phyloP scores from a whole-genome alignment of 2,329 filamentous ascomycete genomes.

The Fusarium incarnatum region DNA sequence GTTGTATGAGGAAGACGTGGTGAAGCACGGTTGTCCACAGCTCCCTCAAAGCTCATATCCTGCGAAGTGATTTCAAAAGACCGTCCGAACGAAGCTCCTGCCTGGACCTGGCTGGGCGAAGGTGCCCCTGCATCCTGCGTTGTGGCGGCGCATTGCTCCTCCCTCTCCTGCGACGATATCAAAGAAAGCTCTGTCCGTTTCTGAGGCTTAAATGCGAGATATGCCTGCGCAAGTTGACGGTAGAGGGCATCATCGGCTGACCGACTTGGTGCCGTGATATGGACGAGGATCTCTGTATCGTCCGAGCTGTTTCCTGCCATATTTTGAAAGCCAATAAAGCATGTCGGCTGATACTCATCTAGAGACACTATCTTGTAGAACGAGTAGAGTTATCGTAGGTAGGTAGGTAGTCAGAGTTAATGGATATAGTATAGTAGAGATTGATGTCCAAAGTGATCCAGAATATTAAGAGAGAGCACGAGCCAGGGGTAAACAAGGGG shows the following conservation, averaged over 20 bases:
- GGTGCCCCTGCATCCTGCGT: neutral
- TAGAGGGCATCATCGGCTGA: slow-evolving; percentile 62
- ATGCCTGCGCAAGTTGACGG: slow-evolving; percentile 62
- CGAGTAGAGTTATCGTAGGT: neutral
- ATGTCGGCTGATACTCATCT: slow-evolving; percentile 36
- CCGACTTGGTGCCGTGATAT: slow-evolving; percentile 64
- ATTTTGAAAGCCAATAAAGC: slow-evolving; percentile 32
- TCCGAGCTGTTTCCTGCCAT: slow-evolving; percentile 45
- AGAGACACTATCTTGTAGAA: slow-evolving; percentile 10
- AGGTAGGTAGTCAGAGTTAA: neutral
- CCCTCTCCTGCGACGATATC: neutral
- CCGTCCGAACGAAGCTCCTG: slow-evolving; percentile 30
- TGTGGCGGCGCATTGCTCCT: slow-evolving; percentile 6
- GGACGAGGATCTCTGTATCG: slow-evolving; percentile 66
- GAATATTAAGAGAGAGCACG: slow-evolving; percentile 25
- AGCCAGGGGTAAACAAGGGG: slow-evolving; percentile 24
- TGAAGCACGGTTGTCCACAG: slow-evolving; percentile 58
- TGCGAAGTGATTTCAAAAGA: slow-evolving; percentile 50
- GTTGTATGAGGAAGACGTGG: slow-evolving; percentile 39
- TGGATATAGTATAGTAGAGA: neutral
- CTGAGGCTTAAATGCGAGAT: slow-evolving; percentile 60
- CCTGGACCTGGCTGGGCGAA: slow-evolving; percentile 25
- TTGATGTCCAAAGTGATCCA: slow-evolving; percentile 12
- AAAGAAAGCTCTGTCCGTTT: slow-evolving; percentile 23
- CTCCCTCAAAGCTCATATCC: slow-evolving; percentile 60